Evolutionary conservation across 2,329 filamentous ascomycete genomes (phyloP), one percentile per base, ranked within the genome.

Genomic region (Microcera coccophila): DNA sequence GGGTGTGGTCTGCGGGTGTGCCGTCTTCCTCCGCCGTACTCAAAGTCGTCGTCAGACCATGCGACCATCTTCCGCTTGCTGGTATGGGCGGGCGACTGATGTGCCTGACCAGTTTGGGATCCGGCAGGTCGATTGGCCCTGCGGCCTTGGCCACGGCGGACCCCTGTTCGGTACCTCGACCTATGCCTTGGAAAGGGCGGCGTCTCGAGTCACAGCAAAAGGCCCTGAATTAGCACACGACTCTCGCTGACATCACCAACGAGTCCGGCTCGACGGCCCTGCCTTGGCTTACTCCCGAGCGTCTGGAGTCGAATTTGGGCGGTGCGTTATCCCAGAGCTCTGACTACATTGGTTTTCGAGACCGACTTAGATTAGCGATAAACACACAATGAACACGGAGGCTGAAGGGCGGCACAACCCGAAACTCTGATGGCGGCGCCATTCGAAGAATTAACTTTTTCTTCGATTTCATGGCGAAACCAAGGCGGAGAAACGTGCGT

Each of bases 201-300:
- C 34, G 42, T 48, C 45, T 49, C 16, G 33, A 35, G 33, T 35
- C 33, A 35, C 33, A 20, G 33, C 33, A 16, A 19, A 16, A 10
- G 18, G 16, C 12, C n/a, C 10, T 5, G 10, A 28, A 24, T 34
- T 29, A 39, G 42, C 48, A 46, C 33, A 53, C 41, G 41, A 39
- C 33, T 41, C 34, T 56, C 44, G 47, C 52, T 58, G 52, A 57
- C 54, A 57, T 57, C 52, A 58, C 54, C 38, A 24, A 42, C 44
- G 18, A 15, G n/a, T n/a, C 37, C 34, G 31, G 34, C 39, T 41
- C 32, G 34, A 35, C 31, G 36, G 32, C 22, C 18, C 22, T 36
- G 29, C 20, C 12, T 26, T 26, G n/a, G n/a, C n/a, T 26, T 12
- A 12, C 22, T 26, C 22, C 7, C 7, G 7, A 12, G 12, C 22